Base-by-base conservation (phyloP, 1,284 basidiomycete species). In the Sporisorium scitamineum region DNA sequence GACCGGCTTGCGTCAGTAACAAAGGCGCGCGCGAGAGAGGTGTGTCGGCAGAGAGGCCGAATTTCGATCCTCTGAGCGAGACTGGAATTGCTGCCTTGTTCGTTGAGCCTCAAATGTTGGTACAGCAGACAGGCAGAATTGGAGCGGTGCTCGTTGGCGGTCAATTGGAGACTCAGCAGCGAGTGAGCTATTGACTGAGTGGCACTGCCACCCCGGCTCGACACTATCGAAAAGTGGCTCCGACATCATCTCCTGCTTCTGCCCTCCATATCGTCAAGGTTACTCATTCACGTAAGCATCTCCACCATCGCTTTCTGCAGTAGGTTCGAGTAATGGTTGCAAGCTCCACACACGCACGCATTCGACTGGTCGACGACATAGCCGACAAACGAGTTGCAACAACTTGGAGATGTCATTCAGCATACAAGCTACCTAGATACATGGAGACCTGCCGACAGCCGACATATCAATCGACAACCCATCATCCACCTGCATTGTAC, bases 261-360 rank as follows among this genome's bases (percentile, higher is more conserved):
- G 50, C 51, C 60, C 70, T 73, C 70, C 70, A 73, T 73, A 73
- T 73, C 70, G 70, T 69, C 70, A 73, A 73, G 70, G 70, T 72
- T 54, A 64, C 70, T 71, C 63, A 66, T 55, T 62, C 59, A 71
- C 63, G 69, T 71, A 71, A 71, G 69, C 69, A 59, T 66, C 69
- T 62, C 52, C 63, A 62, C 55, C 63, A 62, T 24, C 31, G 20
- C 24, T 57, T 27, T 20, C 24, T 29, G 54, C 39, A 56, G 58
- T 53, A 52, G 29, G 51, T 52, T 45, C 41, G 24, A 37, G n/a
- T 11, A 13, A 20, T 0, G 3, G 45, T 34, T 3, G 14, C 34
- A 42, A 7, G 27, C 24, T 7, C 22, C 29, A 29, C 39, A 54
- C 45, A 32, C 54, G 57, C 57, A 60, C 39, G 39, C 39, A 20